Evolutionary conservation across 176 grass and related monocot genomes (phyloP).

Genomic region (Avena sativa): DNA sequence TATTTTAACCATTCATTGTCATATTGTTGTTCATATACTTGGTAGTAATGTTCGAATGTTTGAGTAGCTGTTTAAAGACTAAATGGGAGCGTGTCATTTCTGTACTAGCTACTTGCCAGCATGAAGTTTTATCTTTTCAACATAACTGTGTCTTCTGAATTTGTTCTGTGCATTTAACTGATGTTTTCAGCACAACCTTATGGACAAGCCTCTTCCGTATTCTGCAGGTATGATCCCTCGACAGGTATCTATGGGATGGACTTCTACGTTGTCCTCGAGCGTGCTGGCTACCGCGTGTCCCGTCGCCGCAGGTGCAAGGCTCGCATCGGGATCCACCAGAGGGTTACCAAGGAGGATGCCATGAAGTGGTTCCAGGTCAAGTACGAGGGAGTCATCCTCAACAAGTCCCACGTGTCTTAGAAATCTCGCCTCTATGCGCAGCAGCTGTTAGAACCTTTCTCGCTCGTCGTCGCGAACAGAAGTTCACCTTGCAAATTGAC

Average conservation of each 20-base stretch:
- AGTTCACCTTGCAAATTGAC: conserved; percentile 36
- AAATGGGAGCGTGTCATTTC: background rate
- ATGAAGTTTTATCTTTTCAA: background rate
- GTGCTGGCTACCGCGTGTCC: conserved; percentile 61
- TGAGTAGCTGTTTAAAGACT: background rate
- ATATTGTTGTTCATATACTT: background rate
- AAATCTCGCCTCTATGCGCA: background rate
- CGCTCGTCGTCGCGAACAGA: background rate
- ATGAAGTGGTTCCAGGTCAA: conserved; percentile 84
- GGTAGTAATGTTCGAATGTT: background rate
- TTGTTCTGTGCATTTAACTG: background rate
- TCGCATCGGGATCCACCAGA: conserved; percentile 64
- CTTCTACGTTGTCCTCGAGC: conserved; percentile 67
- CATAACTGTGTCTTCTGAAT: background rate
- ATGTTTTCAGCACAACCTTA: background rate
- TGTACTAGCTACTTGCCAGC: background rate
- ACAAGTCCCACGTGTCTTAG: conserved; percentile 55
- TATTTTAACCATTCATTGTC: background rate
- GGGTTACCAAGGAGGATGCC: conserved; percentile 70
- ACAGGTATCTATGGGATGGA: conserved; percentile 78
- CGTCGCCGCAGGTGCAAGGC: conserved; percentile 68
- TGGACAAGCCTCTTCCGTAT: background rate
- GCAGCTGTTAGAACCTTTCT: background rate
- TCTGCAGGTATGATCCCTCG: conserved; percentile 62
- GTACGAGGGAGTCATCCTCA: conserved; percentile 77